Evolutionary conservation across 1,284 basidiomycete species (phyloP), one percentile per base, ranked within the genome.

Genomic region (Volvariella volvacea): DNA sequence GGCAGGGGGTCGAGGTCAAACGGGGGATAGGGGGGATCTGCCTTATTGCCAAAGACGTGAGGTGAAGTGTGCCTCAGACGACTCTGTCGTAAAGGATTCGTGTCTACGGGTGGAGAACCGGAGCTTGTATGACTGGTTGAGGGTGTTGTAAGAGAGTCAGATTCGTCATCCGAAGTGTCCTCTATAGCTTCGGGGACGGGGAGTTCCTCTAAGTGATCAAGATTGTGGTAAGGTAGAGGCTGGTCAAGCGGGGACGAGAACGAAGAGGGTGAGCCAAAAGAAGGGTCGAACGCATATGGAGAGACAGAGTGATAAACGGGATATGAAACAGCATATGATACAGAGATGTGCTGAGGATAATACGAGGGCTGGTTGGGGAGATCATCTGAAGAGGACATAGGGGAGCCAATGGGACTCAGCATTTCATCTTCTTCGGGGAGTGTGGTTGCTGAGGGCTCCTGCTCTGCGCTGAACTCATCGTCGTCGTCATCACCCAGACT

Each of bases 131-230:
- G 65, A 54, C 70, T 70, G 41, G 76, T 55, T 17, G 81, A 80
- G 38, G 78, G 80, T n/a, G 82, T 80, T 10, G 73, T 73, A 16
- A 71, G 73, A 10, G 74, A 65, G 50, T 88, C 85, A 15, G 83
- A 85, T 67, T 88, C 86, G 65, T 88, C 85, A 63, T 88, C 85
- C 38, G 85, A 88, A 39, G 73, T 77, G 62, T 88, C 85, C 59
- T 88, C 85, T 68, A 88, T 84, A 41, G 83, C 80, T 56, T 88
- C 86, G 42, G 83, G 84, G 34, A 87, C 76, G 22, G 79, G 68
- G 31, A 78, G 68, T 53, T 83, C 78, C 56, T 83, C 81, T 53
- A 76, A 57, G 61, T 83, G 78, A 57, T 80, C 76, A 48, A 68
- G 58, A 56, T 78, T 69, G 53, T 69, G 73, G 53, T 80, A 83